phyloP scores from a whole-genome alignment of 2,329 filamentous ascomycete species.

The Arthrobotrys sphaeroides region DNA sequence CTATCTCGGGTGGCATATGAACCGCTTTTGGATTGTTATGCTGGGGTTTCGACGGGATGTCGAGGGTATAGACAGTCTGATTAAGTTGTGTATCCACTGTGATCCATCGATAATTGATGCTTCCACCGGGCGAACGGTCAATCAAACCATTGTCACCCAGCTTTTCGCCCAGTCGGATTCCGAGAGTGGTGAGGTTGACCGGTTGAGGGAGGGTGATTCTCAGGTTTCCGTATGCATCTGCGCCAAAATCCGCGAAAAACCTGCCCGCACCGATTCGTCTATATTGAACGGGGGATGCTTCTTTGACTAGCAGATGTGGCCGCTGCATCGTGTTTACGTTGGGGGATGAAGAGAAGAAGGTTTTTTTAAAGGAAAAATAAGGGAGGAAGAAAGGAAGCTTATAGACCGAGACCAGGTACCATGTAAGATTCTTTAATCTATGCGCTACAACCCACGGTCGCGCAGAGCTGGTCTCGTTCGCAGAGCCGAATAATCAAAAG shows the following conservation, averaged over 20 bases:
- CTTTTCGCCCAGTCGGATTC: slow-evolving; percentile 26
- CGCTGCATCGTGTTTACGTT: not conserved
- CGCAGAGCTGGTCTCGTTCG: too few relatives aligned
- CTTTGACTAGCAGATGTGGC: not conserved
- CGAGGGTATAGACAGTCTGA: not conserved
- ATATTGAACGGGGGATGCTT: not conserved
- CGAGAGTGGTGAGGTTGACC: not conserved
- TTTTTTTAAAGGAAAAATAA: too few relatives aligned
- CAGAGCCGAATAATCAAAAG: too few relatives aligned
- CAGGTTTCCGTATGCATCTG: slow-evolving; percentile 25
- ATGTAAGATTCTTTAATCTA: too few relatives aligned
- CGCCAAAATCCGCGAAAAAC: slow-evolving; percentile 27
- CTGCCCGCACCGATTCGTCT: not conserved
- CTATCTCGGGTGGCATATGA: slow-evolving; percentile 13
- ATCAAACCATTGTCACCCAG: not conserved
- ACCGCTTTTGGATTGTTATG: slow-evolving; percentile 9
- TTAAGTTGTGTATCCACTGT: not conserved
- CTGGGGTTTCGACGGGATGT: slow-evolving; percentile 18
- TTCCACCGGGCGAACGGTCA: slow-evolving; percentile 16
- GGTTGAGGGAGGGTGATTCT: slow-evolving; percentile 3
- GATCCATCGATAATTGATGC: slow-evolving; percentile 12
- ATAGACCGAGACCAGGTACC: too few relatives aligned
- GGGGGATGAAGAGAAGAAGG: not conserved
- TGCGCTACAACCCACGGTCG: too few relatives aligned
- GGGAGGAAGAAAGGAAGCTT: too few relatives aligned